These are phyloP conservation scores for Lactifluus pinguis DNA, from an alignment of 768 basidiomycete genomes.

Conservation along the genomic window DNA sequence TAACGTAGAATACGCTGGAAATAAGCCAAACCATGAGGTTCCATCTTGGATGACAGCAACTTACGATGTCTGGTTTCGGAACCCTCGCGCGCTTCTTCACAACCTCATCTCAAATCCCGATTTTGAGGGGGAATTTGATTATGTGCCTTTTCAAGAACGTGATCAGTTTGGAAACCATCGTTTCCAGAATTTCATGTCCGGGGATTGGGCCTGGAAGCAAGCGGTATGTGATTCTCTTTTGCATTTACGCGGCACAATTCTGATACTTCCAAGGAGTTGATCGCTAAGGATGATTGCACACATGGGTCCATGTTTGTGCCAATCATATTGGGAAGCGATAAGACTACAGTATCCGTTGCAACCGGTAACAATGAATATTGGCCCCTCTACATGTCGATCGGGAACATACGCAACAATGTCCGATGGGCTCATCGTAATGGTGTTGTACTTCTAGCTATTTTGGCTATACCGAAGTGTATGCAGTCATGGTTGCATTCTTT, in stretches of 20 bases:
- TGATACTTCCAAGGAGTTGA: too few relatives aligned
- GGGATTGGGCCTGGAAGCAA: constrained; percentile 34
- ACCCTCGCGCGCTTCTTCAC: too few relatives aligned
- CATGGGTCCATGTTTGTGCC: constrained; percentile 15
- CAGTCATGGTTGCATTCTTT: too few relatives aligned
- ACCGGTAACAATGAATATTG: constrained; percentile 22
- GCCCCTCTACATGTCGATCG: constrained; percentile 21
- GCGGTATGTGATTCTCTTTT: constrained; percentile 20
- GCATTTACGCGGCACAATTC: too few relatives aligned
- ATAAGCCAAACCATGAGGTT: too few relatives aligned
- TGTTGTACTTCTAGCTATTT: constrained; percentile 22
- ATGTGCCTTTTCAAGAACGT: too few relatives aligned
- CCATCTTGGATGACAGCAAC: too few relatives aligned
- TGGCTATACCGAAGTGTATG: constrained; percentile 27
- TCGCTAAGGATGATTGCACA: not conserved
- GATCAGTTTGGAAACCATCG: not conserved
- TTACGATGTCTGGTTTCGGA: too few relatives aligned
- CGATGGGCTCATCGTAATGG: constrained; percentile 22
- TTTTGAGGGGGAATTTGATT: too few relatives aligned
- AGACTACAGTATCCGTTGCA: constrained; percentile 24
- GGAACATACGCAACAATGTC: constrained; percentile 22
- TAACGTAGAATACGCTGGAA: too few relatives aligned
- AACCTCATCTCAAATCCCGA: too few relatives aligned
- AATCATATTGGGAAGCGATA: constrained; percentile 24
- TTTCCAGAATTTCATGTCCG: constrained; percentile 32